These are phyloP conservation scores for Aspergillus sp. DNA, from an alignment of 2,329 filamentous ascomycete species.

Conservation along the genomic window DNA sequence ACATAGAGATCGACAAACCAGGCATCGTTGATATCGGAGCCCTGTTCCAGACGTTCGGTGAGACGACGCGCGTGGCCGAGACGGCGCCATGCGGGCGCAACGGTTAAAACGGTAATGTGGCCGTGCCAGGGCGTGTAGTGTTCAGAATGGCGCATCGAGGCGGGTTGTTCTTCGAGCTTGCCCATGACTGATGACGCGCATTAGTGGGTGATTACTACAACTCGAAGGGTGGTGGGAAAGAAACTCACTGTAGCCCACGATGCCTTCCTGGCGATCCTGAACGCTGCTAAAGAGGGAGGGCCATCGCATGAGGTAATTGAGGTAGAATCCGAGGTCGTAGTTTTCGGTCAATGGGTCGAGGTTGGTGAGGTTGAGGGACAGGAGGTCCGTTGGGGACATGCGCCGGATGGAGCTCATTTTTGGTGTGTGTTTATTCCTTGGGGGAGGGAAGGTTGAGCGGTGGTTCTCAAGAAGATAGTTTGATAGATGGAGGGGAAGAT, in stretches of 20 bases:
- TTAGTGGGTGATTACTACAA: neutral
- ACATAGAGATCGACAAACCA: constrained; percentile 98
- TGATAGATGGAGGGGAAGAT: neutral
- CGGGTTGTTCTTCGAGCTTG: constrained; percentile 86
- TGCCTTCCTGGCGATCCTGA: constrained; percentile 80
- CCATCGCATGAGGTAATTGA: constrained; percentile 95
- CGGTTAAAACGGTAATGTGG: constrained; percentile 93
- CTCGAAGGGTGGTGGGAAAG: neutral
- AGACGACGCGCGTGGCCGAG: constrained; percentile 84
- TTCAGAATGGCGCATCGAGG: constrained; percentile 71
- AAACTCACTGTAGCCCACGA: constrained; percentile 85
- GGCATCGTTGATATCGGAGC: constrained; percentile 76
- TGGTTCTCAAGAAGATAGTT: neutral
- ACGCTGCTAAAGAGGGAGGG: constrained; percentile 91
- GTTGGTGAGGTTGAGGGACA: constrained; percentile 91
- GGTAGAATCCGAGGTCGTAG: constrained; percentile 92
- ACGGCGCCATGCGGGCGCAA: constrained; percentile 81
- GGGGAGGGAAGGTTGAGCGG: neutral
- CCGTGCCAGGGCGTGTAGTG: constrained; percentile 99
- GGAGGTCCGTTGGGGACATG: constrained; percentile 80
- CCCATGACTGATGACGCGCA: constrained; percentile 72
- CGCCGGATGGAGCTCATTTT: constrained; percentile 81
- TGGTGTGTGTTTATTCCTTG: neutral
- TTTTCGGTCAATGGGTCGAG: constrained; percentile 97
- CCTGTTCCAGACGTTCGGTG: constrained; percentile 77